These are phyloP conservation scores for Graphilbum fragrans DNA, from an alignment of 2,329 filamentous ascomycete species.

Conservation along the genomic window DNA sequence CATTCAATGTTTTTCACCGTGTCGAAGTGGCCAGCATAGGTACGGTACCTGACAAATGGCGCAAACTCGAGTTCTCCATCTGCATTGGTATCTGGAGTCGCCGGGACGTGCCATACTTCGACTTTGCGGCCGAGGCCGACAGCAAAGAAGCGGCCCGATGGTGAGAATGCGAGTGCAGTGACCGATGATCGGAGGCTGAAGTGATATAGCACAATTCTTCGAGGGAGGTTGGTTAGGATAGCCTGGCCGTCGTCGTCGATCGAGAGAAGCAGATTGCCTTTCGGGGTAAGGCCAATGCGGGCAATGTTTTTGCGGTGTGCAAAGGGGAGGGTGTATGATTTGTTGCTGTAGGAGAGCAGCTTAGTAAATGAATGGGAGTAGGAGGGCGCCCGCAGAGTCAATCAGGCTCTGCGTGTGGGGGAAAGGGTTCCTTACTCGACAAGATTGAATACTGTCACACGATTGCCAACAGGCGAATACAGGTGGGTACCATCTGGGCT, in stretches of 20 bases:
- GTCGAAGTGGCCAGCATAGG: constrained; percentile 83
- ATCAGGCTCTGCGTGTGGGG: too few relatives aligned
- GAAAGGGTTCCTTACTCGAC: constrained; percentile 91
- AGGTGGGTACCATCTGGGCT: constrained; percentile 92
- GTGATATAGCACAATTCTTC: constrained; percentile 79
- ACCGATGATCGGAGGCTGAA: constrained; percentile 87
- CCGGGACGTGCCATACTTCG: constrained; percentile 93
- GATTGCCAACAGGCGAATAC: constrained; percentile 91
- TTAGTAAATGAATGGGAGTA: neutral
- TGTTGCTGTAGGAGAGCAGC: constrained; percentile 52
- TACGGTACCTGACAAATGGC: constrained; percentile 80
- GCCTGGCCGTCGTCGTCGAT: constrained; percentile 91
- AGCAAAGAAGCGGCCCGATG: constrained; percentile 81
- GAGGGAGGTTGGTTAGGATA: constrained; percentile 81
- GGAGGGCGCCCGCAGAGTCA: neutral
- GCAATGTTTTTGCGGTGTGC: constrained; percentile 89
- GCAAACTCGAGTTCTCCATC: constrained; percentile 87
- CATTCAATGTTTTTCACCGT: constrained; percentile 77
- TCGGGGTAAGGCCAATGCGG: constrained; percentile 75
- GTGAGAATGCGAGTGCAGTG: constrained; percentile 78
- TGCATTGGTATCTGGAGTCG: constrained; percentile 66
- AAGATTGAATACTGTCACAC: constrained; percentile 90
- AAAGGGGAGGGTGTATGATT: constrained; percentile 77
- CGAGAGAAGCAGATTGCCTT: constrained; percentile 83
- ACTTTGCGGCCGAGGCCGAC: constrained; percentile 78